Conservation (phyloP, 2,329 filamentous ascomycete species). For the Mariannaea sp. region DNA sequence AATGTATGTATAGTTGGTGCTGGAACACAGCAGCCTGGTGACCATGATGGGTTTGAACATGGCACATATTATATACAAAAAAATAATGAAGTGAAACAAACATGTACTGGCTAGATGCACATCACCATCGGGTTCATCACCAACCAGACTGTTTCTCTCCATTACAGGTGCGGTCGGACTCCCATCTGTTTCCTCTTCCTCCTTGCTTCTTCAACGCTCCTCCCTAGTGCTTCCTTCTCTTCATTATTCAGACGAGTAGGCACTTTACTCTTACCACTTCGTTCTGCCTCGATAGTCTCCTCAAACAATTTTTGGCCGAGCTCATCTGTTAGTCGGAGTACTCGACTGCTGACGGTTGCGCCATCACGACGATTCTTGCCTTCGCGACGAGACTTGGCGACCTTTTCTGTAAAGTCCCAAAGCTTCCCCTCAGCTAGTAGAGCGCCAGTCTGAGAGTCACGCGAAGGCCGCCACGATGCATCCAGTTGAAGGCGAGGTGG, state of each 20-base stretch:
- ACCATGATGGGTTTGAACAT: neutral
- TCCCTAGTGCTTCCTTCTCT: conserved; percentile 52
- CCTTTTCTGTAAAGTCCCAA: conserved; percentile 91
- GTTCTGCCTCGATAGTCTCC: conserved; percentile 51
- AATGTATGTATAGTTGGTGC: conserved; percentile 11
- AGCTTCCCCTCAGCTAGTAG: conserved; percentile 75
- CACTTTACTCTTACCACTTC: conserved; percentile 42
- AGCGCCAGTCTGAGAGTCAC: conserved; percentile 63
- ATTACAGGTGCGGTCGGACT: conserved; percentile 56
- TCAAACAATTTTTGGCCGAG: conserved; percentile 74
- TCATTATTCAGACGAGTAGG: conserved; percentile 55
- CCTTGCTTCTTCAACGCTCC: conserved; percentile 52
- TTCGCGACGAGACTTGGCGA: conserved; percentile 80
- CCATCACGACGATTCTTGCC: conserved; percentile 97
- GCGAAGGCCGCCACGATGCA: conserved; percentile 72
- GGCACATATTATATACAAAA: conserved; percentile 10
- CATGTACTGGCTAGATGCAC: conserved; percentile 10
- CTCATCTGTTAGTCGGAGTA: conserved; percentile 75
- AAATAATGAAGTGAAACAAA: neutral
- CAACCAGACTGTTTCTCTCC: neutral
- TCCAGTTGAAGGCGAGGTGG: conserved; percentile 70
- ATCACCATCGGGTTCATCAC: neutral
- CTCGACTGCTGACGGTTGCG: conserved; percentile 81
- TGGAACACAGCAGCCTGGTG: neutral
- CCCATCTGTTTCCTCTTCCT: conserved; percentile 53